Evolutionary conservation across 73 alveolate species (phyloP), one percentile per base, ranked within the genome.

Genomic region (Tetrahymena thermophila): DNA sequence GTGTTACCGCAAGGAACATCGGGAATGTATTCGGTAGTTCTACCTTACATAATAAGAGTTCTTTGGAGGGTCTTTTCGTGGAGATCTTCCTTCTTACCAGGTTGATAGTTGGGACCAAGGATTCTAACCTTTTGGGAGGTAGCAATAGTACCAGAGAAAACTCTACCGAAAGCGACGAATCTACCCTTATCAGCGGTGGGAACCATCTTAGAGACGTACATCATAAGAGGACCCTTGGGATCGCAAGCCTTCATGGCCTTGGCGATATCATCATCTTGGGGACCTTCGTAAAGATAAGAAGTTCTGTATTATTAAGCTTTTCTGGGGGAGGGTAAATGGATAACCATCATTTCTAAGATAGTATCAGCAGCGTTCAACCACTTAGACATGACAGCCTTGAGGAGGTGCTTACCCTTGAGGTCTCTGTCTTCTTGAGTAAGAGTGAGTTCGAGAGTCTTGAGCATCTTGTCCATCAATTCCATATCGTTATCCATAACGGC

Each of bases 141-240:
- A 37, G 98, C 97, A 93, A 99, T 98, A 94, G 99, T 98, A 35
- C 99, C 99, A 23, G 99, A 99, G 99, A 99, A 99, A 71, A 99
- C 99, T 96, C 99, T 97, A 93, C 99, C 99, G 98, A 99, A 99
- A 96, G 99, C 99, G 96, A 98, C 98, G 99, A 99, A 99, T 96
- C 99, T 96, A 38, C 99, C 99, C 97, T 98, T 98, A 96, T 99
- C 99, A 85, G 97, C 85, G 95, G 99, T 98, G 58, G 99, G 99
- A 43, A 99, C 99, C 99, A 99, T 99, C 99, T 99, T 99, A 42
- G 99, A 99, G 96, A 99, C 98, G 98, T 99, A 99, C 99, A 99
- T 97, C 99, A 99, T 97, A 94, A 99, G 98, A 42, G 99, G 99
- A 14, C 99, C 99, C 94, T 98, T 96, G 34, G 99, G 99, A 96